Conservation (phyloP, 352 stramenopile genomes). For the Pythium apleroticum region DNA sequence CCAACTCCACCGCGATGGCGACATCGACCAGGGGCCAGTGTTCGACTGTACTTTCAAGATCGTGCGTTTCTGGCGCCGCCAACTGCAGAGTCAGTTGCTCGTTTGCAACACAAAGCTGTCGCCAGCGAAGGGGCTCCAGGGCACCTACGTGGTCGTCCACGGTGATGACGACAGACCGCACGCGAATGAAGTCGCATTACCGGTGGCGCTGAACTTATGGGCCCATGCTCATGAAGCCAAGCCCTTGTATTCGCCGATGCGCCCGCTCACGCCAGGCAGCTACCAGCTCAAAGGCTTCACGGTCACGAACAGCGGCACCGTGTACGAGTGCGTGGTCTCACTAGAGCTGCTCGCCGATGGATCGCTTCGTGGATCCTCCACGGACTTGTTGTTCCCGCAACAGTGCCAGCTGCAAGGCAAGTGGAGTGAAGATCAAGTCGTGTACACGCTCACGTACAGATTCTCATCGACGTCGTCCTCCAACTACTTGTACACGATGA, state of each 20-base stretch:
- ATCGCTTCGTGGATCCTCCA: slow-evolving; percentile 42
- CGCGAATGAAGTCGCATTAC: slow-evolving; percentile 16
- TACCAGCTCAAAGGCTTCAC: slow-evolving; percentile 60
- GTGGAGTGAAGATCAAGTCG: slow-evolving; percentile 41
- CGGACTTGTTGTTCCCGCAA: slow-evolving; percentile 53
- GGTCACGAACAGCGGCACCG: slow-evolving; percentile 53
- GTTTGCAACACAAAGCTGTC: slow-evolving; percentile 19
- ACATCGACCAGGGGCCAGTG: neutral
- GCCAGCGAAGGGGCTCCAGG: slow-evolving; percentile 9
- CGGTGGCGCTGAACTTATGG: slow-evolving; percentile 3
- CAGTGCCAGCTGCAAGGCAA: slow-evolving; percentile 44
- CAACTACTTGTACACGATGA: slow-evolving; percentile 55
- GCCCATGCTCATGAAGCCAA: slow-evolving; percentile 10
- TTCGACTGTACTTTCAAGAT: slow-evolving; percentile 27
- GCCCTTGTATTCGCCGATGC: slow-evolving; percentile 28
- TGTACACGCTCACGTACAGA: slow-evolving; percentile 59
- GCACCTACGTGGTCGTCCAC: slow-evolving; percentile 19
- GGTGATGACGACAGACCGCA: slow-evolving; percentile 13
- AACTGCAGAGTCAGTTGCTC: slow-evolving; percentile 20
- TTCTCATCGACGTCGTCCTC: slow-evolving; percentile 24
- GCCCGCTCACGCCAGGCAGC: slow-evolving; percentile 46
- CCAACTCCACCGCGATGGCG: neutral
- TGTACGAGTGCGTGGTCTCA: slow-evolving; percentile 52
- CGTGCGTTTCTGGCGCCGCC: slow-evolving; percentile 21
- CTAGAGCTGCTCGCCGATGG: slow-evolving; percentile 43